Conservation (phyloP, 495 filamentous ascomycete species). For the Penicillium paradoxum region DNA sequence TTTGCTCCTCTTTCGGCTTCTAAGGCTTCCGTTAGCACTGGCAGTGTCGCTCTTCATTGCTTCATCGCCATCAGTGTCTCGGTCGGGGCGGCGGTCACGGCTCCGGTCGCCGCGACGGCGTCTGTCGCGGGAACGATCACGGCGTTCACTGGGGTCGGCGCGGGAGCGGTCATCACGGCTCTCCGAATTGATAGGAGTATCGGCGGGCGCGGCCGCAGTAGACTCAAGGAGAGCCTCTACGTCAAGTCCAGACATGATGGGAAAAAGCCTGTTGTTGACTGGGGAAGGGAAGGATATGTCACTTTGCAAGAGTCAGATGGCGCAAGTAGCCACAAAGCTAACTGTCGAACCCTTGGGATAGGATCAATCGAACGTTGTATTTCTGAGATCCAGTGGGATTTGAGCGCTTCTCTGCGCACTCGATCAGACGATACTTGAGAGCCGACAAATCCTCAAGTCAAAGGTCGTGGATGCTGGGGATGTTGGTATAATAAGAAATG, state of each 20-base stretch:
- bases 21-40: slow-evolving; percentile 74
- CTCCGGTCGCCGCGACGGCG: slow-evolving; percentile 55
- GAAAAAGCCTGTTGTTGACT: slow-evolving; percentile 8
- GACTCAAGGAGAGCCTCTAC: slow-evolving; percentile 93
- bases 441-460: not conserved
- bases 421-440: not conserved
- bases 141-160: slow-evolving; percentile 50
- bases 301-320: slow-evolving; percentile 48
- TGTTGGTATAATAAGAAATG: not conserved
- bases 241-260: slow-evolving; percentile 80
- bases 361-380: not conserved
- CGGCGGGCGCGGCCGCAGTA: slow-evolving; percentile 58
- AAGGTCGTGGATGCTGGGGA: not conserved
- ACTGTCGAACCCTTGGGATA: slow-evolving; percentile 39
- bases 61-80: slow-evolving; percentile 59
- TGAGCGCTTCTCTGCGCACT: not conserved
- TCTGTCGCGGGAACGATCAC: slow-evolving; percentile 54
- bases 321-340: slow-evolving; percentile 22
- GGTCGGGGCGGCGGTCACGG: slow-evolving; percentile 58
- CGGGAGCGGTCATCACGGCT: slow-evolving; percentile 57
- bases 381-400: not conserved
- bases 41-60: slow-evolving; percentile 74
- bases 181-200: slow-evolving; percentile 49
- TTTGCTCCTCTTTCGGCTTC: slow-evolving; percentile 76
- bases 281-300: slow-evolving; percentile 36